phyloP scores from a whole-genome alignment of 306 rosid species.

The Fragaria nilgerrensis region DNA sequence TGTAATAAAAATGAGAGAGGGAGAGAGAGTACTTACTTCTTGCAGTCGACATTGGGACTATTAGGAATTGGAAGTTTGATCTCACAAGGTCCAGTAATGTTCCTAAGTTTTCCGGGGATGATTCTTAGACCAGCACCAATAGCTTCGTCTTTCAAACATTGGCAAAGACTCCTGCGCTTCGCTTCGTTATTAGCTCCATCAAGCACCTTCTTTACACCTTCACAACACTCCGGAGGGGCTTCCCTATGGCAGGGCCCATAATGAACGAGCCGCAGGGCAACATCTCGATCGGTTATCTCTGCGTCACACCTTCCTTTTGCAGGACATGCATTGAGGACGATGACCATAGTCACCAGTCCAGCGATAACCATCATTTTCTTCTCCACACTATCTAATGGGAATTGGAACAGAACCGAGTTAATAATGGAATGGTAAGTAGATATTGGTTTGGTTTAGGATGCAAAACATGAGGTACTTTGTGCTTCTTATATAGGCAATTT shows the following conservation, averaged over 20 bases:
- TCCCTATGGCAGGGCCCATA: not conserved
- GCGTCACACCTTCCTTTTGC: not conserved
- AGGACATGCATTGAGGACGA: not conserved
- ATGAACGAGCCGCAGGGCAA: slow-evolving; percentile 14
- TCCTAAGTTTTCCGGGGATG: slow-evolving; percentile 6
- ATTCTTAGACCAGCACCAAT: not conserved
- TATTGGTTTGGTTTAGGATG: not conserved
- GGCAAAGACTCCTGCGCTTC: slow-evolving; percentile 13
- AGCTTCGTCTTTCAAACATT: slow-evolving; percentile 10
- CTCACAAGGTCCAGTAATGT: slow-evolving; percentile 10
- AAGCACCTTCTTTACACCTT: not conserved
- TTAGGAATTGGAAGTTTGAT: slow-evolving; percentile 18
- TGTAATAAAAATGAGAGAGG: not conserved
- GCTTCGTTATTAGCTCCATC: not conserved
- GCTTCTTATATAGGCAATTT: not conserved
- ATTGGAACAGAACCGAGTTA: not conserved
- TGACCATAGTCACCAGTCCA: not conserved
- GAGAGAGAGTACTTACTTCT: slow-evolving; percentile 13
- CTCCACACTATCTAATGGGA: not conserved
- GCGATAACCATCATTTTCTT: not conserved
- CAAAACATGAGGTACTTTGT: not conserved
- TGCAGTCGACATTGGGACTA: slow-evolving; percentile 24
- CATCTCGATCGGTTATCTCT: not conserved
- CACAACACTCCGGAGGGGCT: slow-evolving; percentile 15
- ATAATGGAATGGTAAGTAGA: not conserved